phyloP scores from a whole-genome alignment of 495 filamentous ascomycete species.

The Rostrohypoxylon terebratum region DNA sequence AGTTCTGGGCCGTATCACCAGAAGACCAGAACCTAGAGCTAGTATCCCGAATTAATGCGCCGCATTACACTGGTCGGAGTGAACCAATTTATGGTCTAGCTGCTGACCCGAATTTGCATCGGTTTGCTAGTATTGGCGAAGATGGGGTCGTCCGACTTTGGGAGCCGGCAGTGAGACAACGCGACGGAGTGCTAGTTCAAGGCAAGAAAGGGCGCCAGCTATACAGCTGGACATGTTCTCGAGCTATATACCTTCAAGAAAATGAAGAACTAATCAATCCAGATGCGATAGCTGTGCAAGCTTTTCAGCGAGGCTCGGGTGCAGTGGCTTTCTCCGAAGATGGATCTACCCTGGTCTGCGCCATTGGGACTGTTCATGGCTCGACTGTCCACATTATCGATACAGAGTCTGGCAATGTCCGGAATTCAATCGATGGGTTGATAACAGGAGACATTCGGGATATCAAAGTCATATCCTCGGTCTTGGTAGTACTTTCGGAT shows the following conservation, averaged over 20 bases:
- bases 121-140: constrained; percentile 85
- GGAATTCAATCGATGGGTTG: constrained; percentile 66
- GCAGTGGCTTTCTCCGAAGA: constrained; percentile 83
- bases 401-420: constrained; percentile 65
- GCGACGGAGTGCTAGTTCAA: constrained; percentile 70
- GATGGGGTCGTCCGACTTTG: constrained; percentile 83
- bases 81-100: constrained; percentile 76
- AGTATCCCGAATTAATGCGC: constrained; percentile 81
- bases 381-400: constrained; percentile 71
- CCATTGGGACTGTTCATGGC: constrained; percentile 55
- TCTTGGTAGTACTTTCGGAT: constrained; percentile 71
- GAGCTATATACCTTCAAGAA: constrained; percentile 65
- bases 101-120: constrained; percentile 70
- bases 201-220: constrained; percentile 64
- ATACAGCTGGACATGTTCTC: constrained; percentile 79
- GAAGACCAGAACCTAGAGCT: constrained; percentile 75
- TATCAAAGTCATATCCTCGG: constrained; percentile 69
- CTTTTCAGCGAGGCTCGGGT: constrained; percentile 55
- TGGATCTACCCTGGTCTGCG: constrained; percentile 82
- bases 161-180: constrained; percentile 72
- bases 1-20: constrained; percentile 86
- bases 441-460: constrained; percentile 64
- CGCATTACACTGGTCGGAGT: constrained; percentile 70
- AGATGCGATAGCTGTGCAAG: constrained; percentile 27
- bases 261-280: constrained; percentile 55